phyloP scores from a whole-genome alignment of 306 rosid genomes.

The Mimosa pudica region DNA sequence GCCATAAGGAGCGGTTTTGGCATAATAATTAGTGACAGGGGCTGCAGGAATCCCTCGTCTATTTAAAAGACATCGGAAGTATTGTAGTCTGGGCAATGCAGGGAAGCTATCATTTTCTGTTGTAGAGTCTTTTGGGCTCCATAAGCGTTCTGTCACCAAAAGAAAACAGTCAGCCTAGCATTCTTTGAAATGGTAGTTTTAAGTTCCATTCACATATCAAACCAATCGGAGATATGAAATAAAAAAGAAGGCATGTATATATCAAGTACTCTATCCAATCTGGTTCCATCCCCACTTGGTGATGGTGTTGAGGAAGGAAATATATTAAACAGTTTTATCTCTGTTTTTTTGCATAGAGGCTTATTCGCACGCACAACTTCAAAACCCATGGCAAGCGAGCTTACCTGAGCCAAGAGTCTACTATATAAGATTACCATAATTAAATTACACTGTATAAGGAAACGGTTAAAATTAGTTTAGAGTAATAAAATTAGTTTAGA shows the following conservation, averaged over 20 bases:
- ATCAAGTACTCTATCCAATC: neutral
- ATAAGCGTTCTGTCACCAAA: constrained; percentile 66
- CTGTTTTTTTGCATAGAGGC: too few species aligned
- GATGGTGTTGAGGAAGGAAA: too few species aligned
- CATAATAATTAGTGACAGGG: constrained; percentile 66
- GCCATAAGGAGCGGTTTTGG: constrained; percentile 67
- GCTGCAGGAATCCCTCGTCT: constrained; percentile 86
- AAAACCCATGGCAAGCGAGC: too few species aligned
- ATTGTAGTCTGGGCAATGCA: constrained; percentile 63
- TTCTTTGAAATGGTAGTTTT: constrained; percentile 14
- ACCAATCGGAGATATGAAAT: constrained; percentile 19
- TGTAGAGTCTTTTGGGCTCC: constrained; percentile 64
- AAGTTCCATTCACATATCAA: constrained; percentile 3
- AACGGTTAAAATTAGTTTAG: too few species aligned
- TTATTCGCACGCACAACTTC: too few species aligned
- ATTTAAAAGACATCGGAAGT: constrained; percentile 89
- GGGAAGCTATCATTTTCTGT: constrained; percentile 38
- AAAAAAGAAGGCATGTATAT: constrained; percentile 1
- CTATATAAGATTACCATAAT: too few species aligned
- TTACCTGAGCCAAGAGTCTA: too few species aligned
- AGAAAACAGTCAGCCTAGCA: constrained; percentile 32
- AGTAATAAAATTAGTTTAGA: too few species aligned
- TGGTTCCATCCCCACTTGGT: too few species aligned
- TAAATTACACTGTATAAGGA: too few species aligned
- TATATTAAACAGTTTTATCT: too few species aligned